Evolutionary conservation across 2,329 filamentous ascomycete species (phyloP), one percentile per base, ranked within the genome.

Genomic region (Pseudogymnoascus sp.): DNA sequence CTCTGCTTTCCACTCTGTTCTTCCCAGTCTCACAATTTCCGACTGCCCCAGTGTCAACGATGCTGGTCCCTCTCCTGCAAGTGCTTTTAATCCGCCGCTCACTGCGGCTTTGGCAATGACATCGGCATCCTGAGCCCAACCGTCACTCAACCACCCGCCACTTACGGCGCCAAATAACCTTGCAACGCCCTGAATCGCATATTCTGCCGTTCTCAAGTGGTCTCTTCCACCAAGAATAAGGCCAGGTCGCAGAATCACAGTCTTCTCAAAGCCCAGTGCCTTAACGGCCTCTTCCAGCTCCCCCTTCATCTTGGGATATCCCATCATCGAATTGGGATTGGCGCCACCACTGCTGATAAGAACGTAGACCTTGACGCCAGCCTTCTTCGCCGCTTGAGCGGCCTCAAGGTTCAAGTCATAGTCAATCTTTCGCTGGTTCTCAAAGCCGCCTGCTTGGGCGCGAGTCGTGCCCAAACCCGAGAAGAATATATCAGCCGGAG

Each of bases 361-460:
- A 21, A 97, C 86, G 61, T 72, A 74, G n/a, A 87, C 88, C 68
- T 85, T 85, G 10, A 85, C 82, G 37, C 91, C 91, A 0, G 86
- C 84, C 3, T 81, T 82, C 72, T 88, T 90, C 47, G 93, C 91
- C 0, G 88, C 86, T 65, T 83, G 82, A 3, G 90, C 92, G 24
- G 96, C 80, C 67, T 88, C 86, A 59, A 96, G 75, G 75, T 96
- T 96, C 50, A 96, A 80, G 72, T 95, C 91, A 72, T 92, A 85
- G 77, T 97, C 93, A 67, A 97, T 90, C 72, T 90, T 89, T 78
- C 91, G 89, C 77, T 97, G 93, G 66, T 87, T 86, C 29, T 86
- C 87, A 67, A 96, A 77, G 64, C 88, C 81, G 65, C 93, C 93
- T 0, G 91, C 92, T 11, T 81, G 80, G 0, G 80, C 88, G 59